Evolutionary conservation across 768 basidiomycete species (phyloP).

Genomic region (Xerocomellus amylosporus): DNA sequence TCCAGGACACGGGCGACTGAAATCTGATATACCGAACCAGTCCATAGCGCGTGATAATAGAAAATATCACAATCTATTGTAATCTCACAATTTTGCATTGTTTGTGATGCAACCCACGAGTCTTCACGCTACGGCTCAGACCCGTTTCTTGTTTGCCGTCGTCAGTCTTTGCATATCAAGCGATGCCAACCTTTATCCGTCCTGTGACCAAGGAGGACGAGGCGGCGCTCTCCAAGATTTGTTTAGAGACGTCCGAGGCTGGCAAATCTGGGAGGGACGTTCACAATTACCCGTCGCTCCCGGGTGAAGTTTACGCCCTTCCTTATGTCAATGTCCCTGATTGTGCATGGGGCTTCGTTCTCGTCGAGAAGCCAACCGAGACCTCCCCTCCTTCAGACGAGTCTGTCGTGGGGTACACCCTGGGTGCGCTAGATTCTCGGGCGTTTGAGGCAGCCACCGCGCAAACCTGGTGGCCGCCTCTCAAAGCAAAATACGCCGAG

Average conservation of each 20-base stretch:
- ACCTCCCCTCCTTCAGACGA: slow-evolving; percentile 29
- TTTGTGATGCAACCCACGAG: no score
- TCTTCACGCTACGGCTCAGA: neutral
- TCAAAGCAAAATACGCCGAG: slow-evolving; percentile 54
- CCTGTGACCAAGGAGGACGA: slow-evolving; percentile 53
- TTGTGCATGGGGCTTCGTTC: slow-evolving; percentile 67
- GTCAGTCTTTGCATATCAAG: neutral
- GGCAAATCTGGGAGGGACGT: slow-evolving; percentile 61
- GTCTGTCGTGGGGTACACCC: slow-evolving; percentile 65
- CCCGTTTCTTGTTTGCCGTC: neutral
- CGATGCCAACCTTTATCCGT: slow-evolving; percentile 50
- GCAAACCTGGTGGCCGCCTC: slow-evolving; percentile 63
- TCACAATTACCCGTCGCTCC: slow-evolving; percentile 62
- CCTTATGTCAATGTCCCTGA: slow-evolving; percentile 70
- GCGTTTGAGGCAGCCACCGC: slow-evolving; percentile 55
- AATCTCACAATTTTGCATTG: no score
- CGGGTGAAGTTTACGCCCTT: slow-evolving; percentile 69
- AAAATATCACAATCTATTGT: no score
- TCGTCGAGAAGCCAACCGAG: slow-evolving; percentile 46
- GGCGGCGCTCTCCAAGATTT: slow-evolving; percentile 62
- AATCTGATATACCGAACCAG: no score
- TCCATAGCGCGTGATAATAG: no score
- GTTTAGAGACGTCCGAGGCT: slow-evolving; percentile 70
- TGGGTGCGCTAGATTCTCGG: slow-evolving; percentile 67
- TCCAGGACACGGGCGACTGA: no score